Conservation (phyloP, 345 rosid species). For the Ricinus communis region DNA sequence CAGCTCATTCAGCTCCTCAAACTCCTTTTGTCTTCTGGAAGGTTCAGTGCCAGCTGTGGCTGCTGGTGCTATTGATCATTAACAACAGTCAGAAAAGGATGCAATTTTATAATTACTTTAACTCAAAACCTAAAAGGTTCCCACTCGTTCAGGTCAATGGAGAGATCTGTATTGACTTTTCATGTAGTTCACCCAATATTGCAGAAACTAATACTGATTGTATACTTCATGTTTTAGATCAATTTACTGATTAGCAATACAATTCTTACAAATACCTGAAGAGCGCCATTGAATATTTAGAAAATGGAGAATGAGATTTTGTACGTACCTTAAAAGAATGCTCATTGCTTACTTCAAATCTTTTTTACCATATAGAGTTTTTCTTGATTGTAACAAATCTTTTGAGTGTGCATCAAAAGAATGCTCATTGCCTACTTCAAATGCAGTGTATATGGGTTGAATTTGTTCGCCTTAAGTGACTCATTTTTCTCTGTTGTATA, state of each 20-base stretch:
- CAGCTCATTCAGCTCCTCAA: too few relatives aligned
- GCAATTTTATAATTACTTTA: too few relatives aligned
- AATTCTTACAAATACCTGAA: neutral
- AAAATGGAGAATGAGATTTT: neutral
- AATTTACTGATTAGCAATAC: neutral
- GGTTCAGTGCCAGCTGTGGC: too few relatives aligned
- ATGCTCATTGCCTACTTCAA: neutral
- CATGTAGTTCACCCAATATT: neutral
- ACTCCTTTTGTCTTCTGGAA: too few relatives aligned
- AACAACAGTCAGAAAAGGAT: too few relatives aligned
- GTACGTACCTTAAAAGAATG: too few relatives aligned
- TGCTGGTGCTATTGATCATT: too few relatives aligned
- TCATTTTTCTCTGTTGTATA: slow-evolving; percentile 26
- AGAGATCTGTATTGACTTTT: too few relatives aligned
- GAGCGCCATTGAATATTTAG: neutral
- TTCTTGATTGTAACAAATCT: neutral
- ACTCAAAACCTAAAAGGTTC: too few relatives aligned
- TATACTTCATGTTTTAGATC: neutral
- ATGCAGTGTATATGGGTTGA: neutral
- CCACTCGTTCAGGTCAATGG: too few relatives aligned
- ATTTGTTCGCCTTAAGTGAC: slow-evolving; percentile 10
- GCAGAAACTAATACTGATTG: neutral
- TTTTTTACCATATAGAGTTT: too few relatives aligned
- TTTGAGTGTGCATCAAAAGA: neutral
- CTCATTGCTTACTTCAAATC: too few relatives aligned